These are phyloP conservation scores for Scleromitrula shiraiana DNA, from an alignment of 2,329 filamentous ascomycete species.

Conservation along the genomic window DNA sequence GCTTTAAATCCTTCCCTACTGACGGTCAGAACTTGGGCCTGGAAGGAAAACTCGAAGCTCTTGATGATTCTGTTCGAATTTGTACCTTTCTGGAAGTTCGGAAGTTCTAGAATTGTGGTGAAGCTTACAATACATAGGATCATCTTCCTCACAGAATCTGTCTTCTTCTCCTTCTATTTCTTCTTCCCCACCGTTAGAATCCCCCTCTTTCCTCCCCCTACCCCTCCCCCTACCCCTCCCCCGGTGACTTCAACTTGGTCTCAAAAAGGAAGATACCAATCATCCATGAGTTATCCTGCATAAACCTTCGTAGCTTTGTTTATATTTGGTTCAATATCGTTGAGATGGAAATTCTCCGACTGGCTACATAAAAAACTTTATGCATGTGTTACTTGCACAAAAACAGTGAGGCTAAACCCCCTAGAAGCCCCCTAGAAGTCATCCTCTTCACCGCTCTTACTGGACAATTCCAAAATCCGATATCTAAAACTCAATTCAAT, in stretches of 20 bases:
- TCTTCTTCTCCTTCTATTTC: background rate
- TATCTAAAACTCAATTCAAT: conserved; percentile 8
- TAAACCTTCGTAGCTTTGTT: background rate
- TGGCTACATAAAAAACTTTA: conserved; percentile 4
- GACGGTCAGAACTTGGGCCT: too few species aligned
- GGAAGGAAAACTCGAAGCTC: too few species aligned
- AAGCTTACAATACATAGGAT: too few species aligned
- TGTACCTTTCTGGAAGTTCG: too few species aligned
- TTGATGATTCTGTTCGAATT: too few species aligned
- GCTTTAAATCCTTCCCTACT: background rate
- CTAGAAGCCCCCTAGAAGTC: too few species aligned
- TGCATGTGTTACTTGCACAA: conserved; percentile 15
- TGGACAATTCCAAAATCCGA: conserved; percentile 13
- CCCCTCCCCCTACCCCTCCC: background rate
- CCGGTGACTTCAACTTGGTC: background rate
- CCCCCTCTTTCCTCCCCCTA: background rate
- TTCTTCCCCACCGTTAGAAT: too few species aligned
- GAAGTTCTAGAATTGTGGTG: too few species aligned
- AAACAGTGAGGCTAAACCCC: conserved; percentile 20
- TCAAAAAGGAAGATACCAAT: background rate
- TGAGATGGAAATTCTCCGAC: conserved; percentile 22
- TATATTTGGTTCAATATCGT: conserved; percentile 10
- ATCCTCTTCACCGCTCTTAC: conserved; percentile 13
- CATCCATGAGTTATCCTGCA: background rate
- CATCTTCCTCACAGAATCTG: too few species aligned